Base-by-base conservation (phyloP, 441 rosid species). In the Eutrema salsugineum region DNA sequence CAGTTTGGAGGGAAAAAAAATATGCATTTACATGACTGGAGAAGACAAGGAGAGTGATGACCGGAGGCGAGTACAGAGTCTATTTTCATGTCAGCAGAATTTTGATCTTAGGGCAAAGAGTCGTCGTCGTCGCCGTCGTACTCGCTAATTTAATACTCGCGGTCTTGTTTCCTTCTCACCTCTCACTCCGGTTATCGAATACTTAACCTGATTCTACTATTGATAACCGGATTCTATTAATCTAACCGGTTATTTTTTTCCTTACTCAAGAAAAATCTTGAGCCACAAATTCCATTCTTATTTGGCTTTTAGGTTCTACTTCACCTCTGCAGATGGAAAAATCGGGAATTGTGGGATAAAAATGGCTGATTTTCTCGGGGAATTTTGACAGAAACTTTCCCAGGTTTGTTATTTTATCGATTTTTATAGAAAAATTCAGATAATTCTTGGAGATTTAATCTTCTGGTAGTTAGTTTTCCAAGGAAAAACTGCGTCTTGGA, bases 61-160 rank as follows among this genome's bases (percentile, higher is more conserved):
- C 8, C 61, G 8, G 68, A 47, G n/a, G 73, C 78, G 73, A 67
- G 73, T 74, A 74, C 73, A 54, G 42, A 61, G 1, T 3, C 48
- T 11, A 54, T 17, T 59, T 72, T 43, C 50, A 54, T 64, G 36
- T 54, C 50, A 50, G 30, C 53, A 17, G 5, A 22, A 5, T 27
- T 33, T 61, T 51, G 77, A 60, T 75, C 30, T 60, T 42, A 60
- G 24, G 57, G 63, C 27, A 42, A 5, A 39, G 61, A 60, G 16
- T 11, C 40, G 32, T 28, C 73, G 15, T 51, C 46, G 12, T 15
- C 56, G n/a, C 5, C 50, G 46, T 60, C 40, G 57, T 74, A 74
- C 78, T 74, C 73, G 78, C 73, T 36, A 68, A 67, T 27, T 38
- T 17, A 50, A 51, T 74, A 74, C 68, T 74, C 73, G 70, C 64